Percentiles rank a stretch among this genome's conserved stretches.
Conservation (phyloP, 2,329 filamentous ascomycete species). For the Paecilomyces dactylethromorphus region DNA sequence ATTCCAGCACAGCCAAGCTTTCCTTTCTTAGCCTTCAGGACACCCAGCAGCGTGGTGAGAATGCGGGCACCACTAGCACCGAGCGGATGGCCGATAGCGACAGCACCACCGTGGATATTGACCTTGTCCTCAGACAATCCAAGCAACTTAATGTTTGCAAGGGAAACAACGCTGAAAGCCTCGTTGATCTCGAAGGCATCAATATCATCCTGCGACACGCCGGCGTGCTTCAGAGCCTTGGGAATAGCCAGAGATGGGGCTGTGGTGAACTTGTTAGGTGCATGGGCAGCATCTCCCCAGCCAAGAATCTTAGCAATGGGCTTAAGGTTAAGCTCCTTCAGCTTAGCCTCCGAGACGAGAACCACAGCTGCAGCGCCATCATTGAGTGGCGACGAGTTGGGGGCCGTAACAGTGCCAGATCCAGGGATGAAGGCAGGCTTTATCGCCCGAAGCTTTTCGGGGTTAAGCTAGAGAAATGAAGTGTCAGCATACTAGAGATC, state of each 20-base stretch:
- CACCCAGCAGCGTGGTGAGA: slow-evolving; percentile 79
- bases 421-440: slow-evolving; percentile 75
- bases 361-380: slow-evolving; percentile 90
- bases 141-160: slow-evolving; percentile 93
- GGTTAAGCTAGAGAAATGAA: slow-evolving; percentile 51
- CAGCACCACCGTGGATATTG: slow-evolving; percentile 90
- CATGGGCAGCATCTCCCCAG: slow-evolving; percentile 90
- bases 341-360: slow-evolving; percentile 86
- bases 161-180: slow-evolving; percentile 92
- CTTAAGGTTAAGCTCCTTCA: slow-evolving; percentile 85
- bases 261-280: slow-evolving; percentile 92
- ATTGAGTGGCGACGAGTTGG: slow-evolving; percentile 93
- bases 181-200: slow-evolving; percentile 99
- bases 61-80: slow-evolving; percentile 93
- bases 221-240: slow-evolving; percentile 94
- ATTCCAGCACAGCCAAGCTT: slow-evolving; percentile 94
- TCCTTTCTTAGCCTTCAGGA: slow-evolving; percentile 81
- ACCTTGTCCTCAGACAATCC: slow-evolving; percentile 75
- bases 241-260: slow-evolving; percentile 90
- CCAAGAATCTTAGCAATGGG: slow-evolving; percentile 94
- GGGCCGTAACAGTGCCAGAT: slow-evolving; percentile 80
- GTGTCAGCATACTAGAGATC: slow-evolving; percentile 1
- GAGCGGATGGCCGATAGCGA: slow-evolving; percentile 87
- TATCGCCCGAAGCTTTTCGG: slow-evolving; percentile 75
- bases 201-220: slow-evolving; percentile 67